Evolutionary conservation across 1,284 basidiomycete genomes (phyloP).

Genomic region (Cryptococcus sp.): DNA sequence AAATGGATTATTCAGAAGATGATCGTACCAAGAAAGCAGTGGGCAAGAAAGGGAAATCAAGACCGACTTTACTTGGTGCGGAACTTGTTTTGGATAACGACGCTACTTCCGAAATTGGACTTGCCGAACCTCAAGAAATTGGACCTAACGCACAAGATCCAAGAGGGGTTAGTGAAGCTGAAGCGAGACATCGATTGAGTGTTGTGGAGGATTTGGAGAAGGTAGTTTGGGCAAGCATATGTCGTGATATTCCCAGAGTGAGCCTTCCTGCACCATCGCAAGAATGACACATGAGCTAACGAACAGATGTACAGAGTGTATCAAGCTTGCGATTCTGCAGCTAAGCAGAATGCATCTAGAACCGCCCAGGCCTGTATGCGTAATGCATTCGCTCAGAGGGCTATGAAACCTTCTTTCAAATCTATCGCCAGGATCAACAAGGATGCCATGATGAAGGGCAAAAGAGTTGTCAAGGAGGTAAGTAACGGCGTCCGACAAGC

Average conservation of each 20-base stretch:
- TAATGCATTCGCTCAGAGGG: conserved; percentile 68
- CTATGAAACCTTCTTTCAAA: conserved; percentile 75
- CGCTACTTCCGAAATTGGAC: conserved; percentile 1
- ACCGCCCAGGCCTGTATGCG: conserved; percentile 49
- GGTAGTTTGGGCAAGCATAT: conserved; percentile 82
- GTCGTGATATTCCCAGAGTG: conserved; percentile 77
- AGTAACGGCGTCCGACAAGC: conserved; percentile 1
- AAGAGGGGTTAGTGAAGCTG: conserved; percentile 34
- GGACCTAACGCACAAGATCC: conserved; percentile 29
- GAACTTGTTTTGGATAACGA: conserved; percentile 18
- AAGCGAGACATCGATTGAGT: conserved; percentile 32
- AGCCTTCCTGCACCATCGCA: conserved; percentile 8
- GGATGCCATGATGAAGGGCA: conserved; percentile 73
- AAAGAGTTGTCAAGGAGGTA: conserved; percentile 43
- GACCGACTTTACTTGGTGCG: conserved; percentile 29
- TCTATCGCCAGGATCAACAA: conserved; percentile 78
- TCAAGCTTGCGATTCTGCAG: conserved; percentile 62
- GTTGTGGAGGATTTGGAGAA: conserved; percentile 72
- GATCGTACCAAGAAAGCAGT: conserved; percentile 36
- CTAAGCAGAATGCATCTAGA: conserved; percentile 50
- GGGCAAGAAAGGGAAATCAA: conserved; percentile 37
- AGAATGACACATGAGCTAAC: neutral
- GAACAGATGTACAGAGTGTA: conserved; percentile 68
- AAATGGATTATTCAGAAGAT: conserved; percentile 12
- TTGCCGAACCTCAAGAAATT: neutral